Evolutionary conservation across 441 rosid species (phyloP).

Genomic region (Syzygium syzygioides): DNA sequence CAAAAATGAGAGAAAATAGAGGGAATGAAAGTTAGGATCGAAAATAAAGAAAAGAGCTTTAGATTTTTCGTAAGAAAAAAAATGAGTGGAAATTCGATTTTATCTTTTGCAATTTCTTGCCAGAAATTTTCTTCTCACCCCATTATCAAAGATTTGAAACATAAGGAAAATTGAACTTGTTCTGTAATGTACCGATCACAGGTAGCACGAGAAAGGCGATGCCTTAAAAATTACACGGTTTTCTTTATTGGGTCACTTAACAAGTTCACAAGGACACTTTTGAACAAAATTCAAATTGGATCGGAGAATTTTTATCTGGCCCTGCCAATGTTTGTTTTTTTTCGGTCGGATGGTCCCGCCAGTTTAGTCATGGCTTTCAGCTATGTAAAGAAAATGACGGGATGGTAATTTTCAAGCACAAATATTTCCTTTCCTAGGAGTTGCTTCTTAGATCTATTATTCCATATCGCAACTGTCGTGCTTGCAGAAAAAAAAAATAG

Average conservation of each 20-base stretch:
- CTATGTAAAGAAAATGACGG: too few species aligned
- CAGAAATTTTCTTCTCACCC: not conserved
- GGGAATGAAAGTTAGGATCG: not conserved
- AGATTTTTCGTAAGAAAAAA: not conserved
- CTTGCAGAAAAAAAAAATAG: not conserved
- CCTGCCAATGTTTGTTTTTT: not conserved
- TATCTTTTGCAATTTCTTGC: not conserved
- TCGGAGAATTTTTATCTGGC: not conserved
- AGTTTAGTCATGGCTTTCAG: not conserved
- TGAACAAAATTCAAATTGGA: not conserved
- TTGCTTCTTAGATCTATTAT: not conserved
- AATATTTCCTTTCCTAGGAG: not conserved
- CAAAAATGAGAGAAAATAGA: not conserved
- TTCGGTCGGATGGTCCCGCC: not conserved
- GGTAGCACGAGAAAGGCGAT: not conserved
- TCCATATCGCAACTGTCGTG: not conserved
- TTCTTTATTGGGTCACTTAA: not conserved
- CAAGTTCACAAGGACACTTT: not conserved
- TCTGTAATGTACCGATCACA: not conserved
- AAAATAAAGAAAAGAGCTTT: not conserved
- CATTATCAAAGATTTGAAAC: not conserved
- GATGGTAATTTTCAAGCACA: not conserved
- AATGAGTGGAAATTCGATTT: not conserved
- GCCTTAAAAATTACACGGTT: too few species aligned
- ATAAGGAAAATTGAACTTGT: too few species aligned